phyloP scores from a whole-genome alignment of 2,329 filamentous ascomycete genomes.

The Fusarium sp. region DNA sequence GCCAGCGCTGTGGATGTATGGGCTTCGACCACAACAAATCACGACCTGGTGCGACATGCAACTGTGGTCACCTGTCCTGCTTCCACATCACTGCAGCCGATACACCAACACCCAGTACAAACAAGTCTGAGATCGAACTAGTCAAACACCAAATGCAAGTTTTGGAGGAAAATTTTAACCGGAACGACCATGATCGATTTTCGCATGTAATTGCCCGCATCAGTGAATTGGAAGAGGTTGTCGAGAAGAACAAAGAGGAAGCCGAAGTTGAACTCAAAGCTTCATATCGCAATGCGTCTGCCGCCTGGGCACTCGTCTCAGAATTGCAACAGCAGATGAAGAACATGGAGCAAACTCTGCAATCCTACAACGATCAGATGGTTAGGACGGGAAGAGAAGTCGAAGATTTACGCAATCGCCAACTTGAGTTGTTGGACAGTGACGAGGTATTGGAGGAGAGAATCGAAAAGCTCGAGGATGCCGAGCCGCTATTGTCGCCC shows the following conservation, averaged over 20 bases:
- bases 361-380: conserved; percentile 59
- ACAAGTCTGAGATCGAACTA: conserved; percentile 57
- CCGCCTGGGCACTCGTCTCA: conserved; percentile 66
- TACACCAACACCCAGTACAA: conserved; percentile 62
- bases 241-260: conserved; percentile 67
- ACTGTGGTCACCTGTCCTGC: conserved; percentile 72
- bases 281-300: conserved; percentile 67
- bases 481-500: conserved; percentile 44
- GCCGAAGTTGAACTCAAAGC: conserved; percentile 65
- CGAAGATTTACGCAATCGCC: conserved; percentile 61
- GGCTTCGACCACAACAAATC: conserved; percentile 67
- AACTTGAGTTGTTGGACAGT: conserved; percentile 65
- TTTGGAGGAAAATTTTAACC: conserved; percentile 54
- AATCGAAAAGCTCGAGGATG: conserved; percentile 61
- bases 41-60: conserved; percentile 68
- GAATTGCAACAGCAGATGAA: conserved; percentile 58
- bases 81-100: conserved; percentile 67
- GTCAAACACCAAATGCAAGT: conserved; percentile 47
- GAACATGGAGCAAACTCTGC: conserved; percentile 55
- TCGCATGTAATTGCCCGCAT: conserved; percentile 60
- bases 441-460: conserved; percentile 68
- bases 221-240: conserved; percentile 65
- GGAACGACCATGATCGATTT: conserved; percentile 55
- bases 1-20: conserved; percentile 70
- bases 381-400: conserved; percentile 58